Conservation (phyloP, 495 filamentous ascomycete genomes). For the Chaetomium cochliodes region DNA sequence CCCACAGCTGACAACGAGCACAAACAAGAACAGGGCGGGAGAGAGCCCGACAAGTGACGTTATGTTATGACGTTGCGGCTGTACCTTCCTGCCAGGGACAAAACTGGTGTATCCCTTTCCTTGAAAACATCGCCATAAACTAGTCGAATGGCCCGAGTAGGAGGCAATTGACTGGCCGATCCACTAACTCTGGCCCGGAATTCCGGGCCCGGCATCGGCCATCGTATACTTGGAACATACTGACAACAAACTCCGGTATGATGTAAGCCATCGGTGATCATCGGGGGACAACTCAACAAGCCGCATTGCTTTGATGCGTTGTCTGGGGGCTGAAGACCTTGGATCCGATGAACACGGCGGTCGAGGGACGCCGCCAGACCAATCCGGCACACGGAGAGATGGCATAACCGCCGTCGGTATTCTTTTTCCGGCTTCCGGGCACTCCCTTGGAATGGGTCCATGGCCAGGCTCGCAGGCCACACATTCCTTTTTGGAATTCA, state of each 20-base stretch:
- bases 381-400: slow-evolving; percentile 13
- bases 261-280: not conserved
- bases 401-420: slow-evolving; percentile 14
- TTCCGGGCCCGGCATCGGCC: not conserved
- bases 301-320: not conserved
- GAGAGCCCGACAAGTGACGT: not conserved
- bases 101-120: not conserved
- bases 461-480: not conserved
- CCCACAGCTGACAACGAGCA: not conserved
- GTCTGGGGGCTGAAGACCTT: not conserved
- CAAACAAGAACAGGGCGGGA: not conserved
- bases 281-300: not conserved
- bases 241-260: not conserved
- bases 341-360: not conserved
- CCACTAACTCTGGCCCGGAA: not conserved
- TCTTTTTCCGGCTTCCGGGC: slow-evolving; percentile 3
- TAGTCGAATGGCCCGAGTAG: not conserved
- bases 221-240: too few species aligned
- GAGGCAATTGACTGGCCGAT: not conserved
- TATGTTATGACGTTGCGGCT: not conserved
- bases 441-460: too few species aligned
- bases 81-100: not conserved
- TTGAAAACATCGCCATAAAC: not conserved
- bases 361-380: not conserved
- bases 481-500: not conserved